phyloP scores from a whole-genome alignment of 2,329 filamentous ascomycete genomes.

The Diaporthe longicolla region DNA sequence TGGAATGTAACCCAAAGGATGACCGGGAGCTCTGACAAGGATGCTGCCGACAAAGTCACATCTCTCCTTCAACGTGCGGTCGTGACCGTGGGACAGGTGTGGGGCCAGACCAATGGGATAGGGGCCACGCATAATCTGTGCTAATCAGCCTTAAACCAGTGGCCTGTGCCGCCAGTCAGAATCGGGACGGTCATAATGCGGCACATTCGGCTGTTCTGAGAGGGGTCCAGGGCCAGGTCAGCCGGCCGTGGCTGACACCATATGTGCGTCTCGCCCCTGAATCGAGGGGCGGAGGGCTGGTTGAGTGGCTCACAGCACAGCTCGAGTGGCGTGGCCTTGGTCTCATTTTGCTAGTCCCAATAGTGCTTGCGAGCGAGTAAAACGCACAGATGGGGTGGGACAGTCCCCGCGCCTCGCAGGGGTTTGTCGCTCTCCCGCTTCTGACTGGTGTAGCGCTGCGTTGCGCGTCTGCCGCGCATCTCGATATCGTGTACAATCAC shows the following conservation, averaged over 20 bases:
- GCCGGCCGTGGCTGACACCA: conserved; percentile 29
- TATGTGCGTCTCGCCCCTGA: conserved; percentile 13
- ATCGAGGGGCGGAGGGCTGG: conserved; percentile 5
- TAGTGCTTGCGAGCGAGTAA: conserved; percentile 19
- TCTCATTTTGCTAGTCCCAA: conserved; percentile 27
- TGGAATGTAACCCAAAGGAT: not conserved
- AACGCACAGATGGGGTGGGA: conserved; percentile 29
- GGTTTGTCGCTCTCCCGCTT: conserved; percentile 29
- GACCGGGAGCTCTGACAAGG: conserved; percentile 14
- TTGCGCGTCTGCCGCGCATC: conserved; percentile 11
- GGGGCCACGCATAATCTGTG: conserved; percentile 11
- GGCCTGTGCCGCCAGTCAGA: not conserved
- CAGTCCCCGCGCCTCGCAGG: conserved; percentile 25
- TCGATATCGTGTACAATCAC: not conserved
- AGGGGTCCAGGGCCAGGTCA: conserved; percentile 19
- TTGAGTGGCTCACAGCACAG: not conserved
- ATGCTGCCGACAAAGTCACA: conserved; percentile 12
- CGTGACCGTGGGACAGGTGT: conserved; percentile 2
- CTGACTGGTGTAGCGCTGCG: conserved; percentile 9
- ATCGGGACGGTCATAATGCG: conserved; percentile 4
- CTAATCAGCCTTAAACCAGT: conserved; percentile 25
- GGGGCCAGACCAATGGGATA: conserved; percentile 7
- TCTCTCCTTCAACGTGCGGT: not conserved
- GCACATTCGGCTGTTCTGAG: conserved; percentile 11
- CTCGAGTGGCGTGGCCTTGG: not conserved